Evolutionary conservation across 257 asterid species (phyloP), one percentile per base, ranked within the genome.

Genomic region (Mitragyna speciosa): DNA sequence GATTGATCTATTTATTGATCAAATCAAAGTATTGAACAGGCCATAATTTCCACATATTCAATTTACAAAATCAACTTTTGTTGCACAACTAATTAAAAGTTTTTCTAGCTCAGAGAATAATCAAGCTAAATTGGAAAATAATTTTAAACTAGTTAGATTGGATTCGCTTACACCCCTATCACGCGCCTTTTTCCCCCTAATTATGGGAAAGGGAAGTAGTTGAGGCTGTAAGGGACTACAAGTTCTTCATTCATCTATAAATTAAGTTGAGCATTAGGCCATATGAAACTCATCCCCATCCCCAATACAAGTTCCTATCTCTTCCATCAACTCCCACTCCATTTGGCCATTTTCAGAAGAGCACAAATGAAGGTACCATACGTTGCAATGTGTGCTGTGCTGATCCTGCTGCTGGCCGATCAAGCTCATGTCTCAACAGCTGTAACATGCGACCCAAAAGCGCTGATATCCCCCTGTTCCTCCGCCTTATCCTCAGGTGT

Each of bases 281-380:
- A 80, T 63, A 76, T n/a, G 33, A 26, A 80, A 30, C 26, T 41
- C 59, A 3, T 28, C 68, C 39, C 43, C 63, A 33, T 7, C 2
- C 24, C 41, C 15, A 75, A 17, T n/a, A 24, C 45, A 39, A 6
- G n/a, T 64, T 24, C 49, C 39, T 15, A n/a, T 30, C 65, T 9
- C 26, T 24, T 63, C 47, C 41, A 19, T 24, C 66, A 48, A 22
- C 33, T 12, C 30, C 26, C 28, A 68, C 61, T 64, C 49, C 59
- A 59, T 58, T 12, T 22, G 36, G 26, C 56, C 33, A 11, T 33
- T 39, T 67, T 59, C 31, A 10, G 61, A 31, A 17, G 26, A 26
- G 51, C 20, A 56, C 68, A 36, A 74, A 85, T 85, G 88, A 82
- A 82, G 86, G 77, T 78, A 72, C 71, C 83, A 39, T 26, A 65